Evolutionary conservation across 140 eudicot genomes (phyloP), one percentile per base, ranked within the genome.

Genomic region (Ambrosia hybrid): DNA sequence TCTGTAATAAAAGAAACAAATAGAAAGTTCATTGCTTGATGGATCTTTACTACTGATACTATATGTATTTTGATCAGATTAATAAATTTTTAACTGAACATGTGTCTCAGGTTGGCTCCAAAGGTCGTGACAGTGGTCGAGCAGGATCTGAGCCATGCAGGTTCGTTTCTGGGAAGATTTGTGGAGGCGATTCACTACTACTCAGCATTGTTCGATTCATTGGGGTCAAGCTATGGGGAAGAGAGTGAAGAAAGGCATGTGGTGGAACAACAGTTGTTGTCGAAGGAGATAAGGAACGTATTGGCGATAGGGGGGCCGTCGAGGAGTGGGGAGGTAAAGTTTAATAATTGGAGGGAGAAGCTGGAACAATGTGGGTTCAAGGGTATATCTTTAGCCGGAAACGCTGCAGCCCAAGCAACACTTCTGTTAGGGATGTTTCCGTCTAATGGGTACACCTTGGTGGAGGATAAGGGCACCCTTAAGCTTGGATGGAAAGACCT

Each of bases 401-500:
- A 94, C 67, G 97, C 99, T 10, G 99, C 99, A 6, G 91, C 99
- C 0, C 99, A 94, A 65, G 99, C 97, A 36, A 94, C 91, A 0
- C 85, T 94, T 9, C 65, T 94, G 36, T 97, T 94, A 2, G 99
- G 99, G 13, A 94, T 94, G 99, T 94, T 94, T 51, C 97, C 97
- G 60, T 90, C 90, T 11, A 91, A 88, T 66, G 99, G 99, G 3
- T 94, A 94, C 73, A 94, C 99, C 3, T 70, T 94, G 81, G 92
- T 94, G 30, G 99, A 94, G 82, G 99, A 94, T 57, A 88, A 91
- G 36, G 99, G 99, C 13, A 81, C 95, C 16, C 84, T 94, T 12
- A 94, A 94, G 77, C 96, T 94, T 71, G 99, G 99, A 1, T 94
- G 99, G 99, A 94, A 88, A 82, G 99, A 94, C 46, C 95, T 94